Base-by-base conservation (phyloP, 345 rosid genomes). In the Hibiscus tridactylites region DNA sequence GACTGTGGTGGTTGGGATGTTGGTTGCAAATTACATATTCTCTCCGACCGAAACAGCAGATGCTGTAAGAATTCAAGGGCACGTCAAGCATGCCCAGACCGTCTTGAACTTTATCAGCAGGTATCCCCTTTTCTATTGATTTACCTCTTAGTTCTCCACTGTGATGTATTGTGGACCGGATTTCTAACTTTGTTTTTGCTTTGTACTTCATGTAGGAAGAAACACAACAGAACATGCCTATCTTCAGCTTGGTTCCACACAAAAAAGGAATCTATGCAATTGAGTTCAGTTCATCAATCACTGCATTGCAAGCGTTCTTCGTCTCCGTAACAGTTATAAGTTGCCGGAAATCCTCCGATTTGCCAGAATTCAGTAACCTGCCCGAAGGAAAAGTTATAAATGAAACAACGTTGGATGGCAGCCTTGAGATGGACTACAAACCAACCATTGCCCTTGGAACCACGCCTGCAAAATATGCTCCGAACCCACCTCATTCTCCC, bases 1-100 rank as follows among this genome's bases (percentile, higher is more conserved):
- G 97, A 94, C 73, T 94, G 97, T 61, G 98, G 98, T 61, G 98
- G 98, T 24, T 94, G 98, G 98, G 98, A 94, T 81, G 82, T 90
- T 16, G 98, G 97, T 67, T 94, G 98, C 74, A 81, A 85, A 74
- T 79, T 90, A 1, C 84, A 82, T 1, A 74, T 85, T 24, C 83
- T 94, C 31, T 76, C 88, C 62, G 77, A 78, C 67, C 73, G 73
- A 69, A 79, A 71, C 13, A 54, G 58, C 63, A 59, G 54, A 59
- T 64, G 52, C 72, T n/a, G 26, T 16, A 53, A 77, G 77, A 65
- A 68, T 67, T 65, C 83, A 42, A 31, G 33, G 44, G 21, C 72
- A 39, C 76, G 71, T 11, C 76, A 74, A 57, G 68, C 72, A 59
- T 79, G n/a, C 44, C 54, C 82, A 2, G 75, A 81, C 75, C 71